Evolutionary conservation across 495 filamentous ascomycete species (phyloP), one percentile per base, ranked within the genome.

Genomic region (Penicillium manginii): DNA sequence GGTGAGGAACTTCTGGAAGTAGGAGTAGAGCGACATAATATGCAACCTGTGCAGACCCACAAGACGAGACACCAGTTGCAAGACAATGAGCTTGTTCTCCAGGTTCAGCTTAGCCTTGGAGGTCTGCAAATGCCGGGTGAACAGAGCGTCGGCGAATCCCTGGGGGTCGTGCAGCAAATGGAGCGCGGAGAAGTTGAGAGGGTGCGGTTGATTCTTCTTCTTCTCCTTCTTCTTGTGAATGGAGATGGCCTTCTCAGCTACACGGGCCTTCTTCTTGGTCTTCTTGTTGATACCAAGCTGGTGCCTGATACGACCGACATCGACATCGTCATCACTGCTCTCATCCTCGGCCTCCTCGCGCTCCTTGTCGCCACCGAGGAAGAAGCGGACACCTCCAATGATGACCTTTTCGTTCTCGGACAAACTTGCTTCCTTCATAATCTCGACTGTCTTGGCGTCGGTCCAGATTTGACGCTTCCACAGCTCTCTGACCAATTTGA

Each of bases 151-250:
- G 19, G 93, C 91, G 68, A 97, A 98, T 1, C 90, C 91, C 66
- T 99, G 96, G 1, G 96, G 93, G 67, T 98, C 96, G 70, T 97
- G 90, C 4, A 99, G 81, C 14, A 99, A 82, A 69, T 98, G 94
- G n/a, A 91, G 84, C n/a, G 96, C 96, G 0, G 93, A 97, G 75
- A 99, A 99, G 77, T 99, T 98, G 21, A 98, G 82, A 0, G 88
- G 86, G 65, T 93, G 90, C 0, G 91, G 89, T 52, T 90, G 83
- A 50, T 84, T 87, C 84, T 96, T 96, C 79, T 93, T 96, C 67
- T 84, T 85, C 70, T 96, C 90, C 72, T 90, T 89, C 71, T 81
- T 90, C 70, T 87, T 93, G 26, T 62, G 86, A 12, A 23, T 88
- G 19, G 87, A 82, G 8, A 89, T 80, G 2, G 93, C 96, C 65